A percentile compares a stretch with the other conserved stretches of the same genome.
phyloP scores from a whole-genome alignment of 2,329 filamentous ascomycete genomes.

The Monilinia aucupariae region DNA sequence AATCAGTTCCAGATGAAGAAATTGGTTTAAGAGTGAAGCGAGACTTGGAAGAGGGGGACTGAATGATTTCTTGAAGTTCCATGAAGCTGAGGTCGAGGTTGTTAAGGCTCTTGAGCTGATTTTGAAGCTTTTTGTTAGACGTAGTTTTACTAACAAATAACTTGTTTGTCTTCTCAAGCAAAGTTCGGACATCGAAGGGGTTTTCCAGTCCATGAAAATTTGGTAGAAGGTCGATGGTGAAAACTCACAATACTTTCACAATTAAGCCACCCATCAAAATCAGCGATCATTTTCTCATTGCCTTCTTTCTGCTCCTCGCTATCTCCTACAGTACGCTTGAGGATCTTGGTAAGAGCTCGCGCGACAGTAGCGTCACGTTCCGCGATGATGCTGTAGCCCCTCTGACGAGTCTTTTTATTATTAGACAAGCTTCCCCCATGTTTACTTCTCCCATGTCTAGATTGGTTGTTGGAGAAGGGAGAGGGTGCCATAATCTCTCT shows the following conservation, averaged over 20 bases:
- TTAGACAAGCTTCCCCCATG: conserved; percentile 35
- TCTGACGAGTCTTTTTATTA: conserved; percentile 33
- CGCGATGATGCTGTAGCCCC: conserved; percentile 41
- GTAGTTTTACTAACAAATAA: conserved; percentile 24
- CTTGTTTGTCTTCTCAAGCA: background rate
- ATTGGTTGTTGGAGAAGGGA: conserved; percentile 31
- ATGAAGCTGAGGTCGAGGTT: conserved; percentile 36
- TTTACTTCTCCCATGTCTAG: conserved; percentile 33
- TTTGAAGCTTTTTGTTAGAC: conserved; percentile 31
- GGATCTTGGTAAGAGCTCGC: conserved; percentile 40
- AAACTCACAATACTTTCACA: conserved; percentile 39
- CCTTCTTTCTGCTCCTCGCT: conserved; percentile 38
- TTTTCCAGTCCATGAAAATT: background rate
- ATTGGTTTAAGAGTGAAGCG: conserved; percentile 37
- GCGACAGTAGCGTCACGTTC: conserved; percentile 39
- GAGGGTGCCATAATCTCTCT: conserved; percentile 34
- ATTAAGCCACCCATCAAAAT: conserved; percentile 40
- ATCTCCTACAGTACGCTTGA: conserved; percentile 38
- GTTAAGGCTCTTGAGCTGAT: conserved; percentile 18
- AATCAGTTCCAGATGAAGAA: conserved; percentile 23
- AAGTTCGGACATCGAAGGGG: background rate
- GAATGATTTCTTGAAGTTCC: conserved; percentile 37
- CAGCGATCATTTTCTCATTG: conserved; percentile 37
- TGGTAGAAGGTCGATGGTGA: background rate
- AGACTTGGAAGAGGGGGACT: conserved; percentile 36